Evolutionary conservation across 2,329 filamentous ascomycete genomes (phyloP), one percentile per base, ranked within the genome.

Genomic region (Lecanicillium sp.): DNA sequence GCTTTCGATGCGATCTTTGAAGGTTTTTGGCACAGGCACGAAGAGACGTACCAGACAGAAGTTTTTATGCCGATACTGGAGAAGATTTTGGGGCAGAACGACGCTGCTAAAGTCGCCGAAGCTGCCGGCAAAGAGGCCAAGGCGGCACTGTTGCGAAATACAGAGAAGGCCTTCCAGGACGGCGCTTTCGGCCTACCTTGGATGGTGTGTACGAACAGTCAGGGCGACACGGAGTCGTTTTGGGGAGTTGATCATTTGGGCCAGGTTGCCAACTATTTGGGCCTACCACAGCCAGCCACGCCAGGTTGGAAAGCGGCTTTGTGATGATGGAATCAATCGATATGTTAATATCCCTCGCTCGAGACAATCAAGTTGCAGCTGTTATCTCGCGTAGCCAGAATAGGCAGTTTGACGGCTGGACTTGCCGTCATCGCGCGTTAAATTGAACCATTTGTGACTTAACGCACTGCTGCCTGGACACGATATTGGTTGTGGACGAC

Each of bases 211-310:
- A 65, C 62, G 21, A 62, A 64, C 38, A 26, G 45, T 1, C 40
- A 46, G 14, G 60, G 65, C 9, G 40, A 62, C 43, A 64, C 49
- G 5, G 62, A 69, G 26, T 59, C 60, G 2, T 70, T 68, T 55
- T 69, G 62, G 60, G 67, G 67, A 8, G 62, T 69, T 7, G 67
- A 69, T 52, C 67, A 68, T 43, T 36, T 70, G 9, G 66, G 65
- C 3, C 62, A 63, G 33, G 61, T 68, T 27, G 48, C 56, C 3
- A 57, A 58, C 36, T 70, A 69, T 39, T 52, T 69, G 14, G 60
- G 56, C 3, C 49, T 68, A 26, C 55, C 59, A 44, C 58, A 53
- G 52, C 58, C 61, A 7, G 33, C 40, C 4, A 30, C 49, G 9
- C 54, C 54, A 2, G 63, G 58, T 10, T 68, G 64, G 66, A 64